Evolutionary conservation across 345 rosid genomes (phyloP).

Genomic region (Ailanthus altissimus): DNA sequence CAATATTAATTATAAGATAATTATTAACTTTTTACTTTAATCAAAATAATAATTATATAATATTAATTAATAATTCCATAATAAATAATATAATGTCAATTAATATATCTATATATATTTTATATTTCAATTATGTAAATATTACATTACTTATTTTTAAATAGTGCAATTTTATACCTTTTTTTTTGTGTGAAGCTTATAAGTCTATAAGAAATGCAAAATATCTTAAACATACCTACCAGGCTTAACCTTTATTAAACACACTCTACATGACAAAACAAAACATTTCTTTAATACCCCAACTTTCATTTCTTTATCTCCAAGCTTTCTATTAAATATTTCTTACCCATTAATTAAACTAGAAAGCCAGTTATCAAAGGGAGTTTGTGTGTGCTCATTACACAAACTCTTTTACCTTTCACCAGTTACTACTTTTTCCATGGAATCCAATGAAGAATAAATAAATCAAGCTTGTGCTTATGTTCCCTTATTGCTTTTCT

Average conservation of each 20-base stretch:
- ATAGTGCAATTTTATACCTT: too few relatives aligned
- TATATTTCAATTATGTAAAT: too few relatives aligned
- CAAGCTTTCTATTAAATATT: background rate
- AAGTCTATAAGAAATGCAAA: background rate
- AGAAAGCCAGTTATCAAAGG: conserved; percentile 19
- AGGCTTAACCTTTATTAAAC: background rate
- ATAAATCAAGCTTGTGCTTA: background rate
- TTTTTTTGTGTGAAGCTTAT: conserved; percentile 2
- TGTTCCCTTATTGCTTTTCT: background rate
- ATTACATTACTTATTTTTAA: too few relatives aligned
- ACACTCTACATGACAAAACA: conserved; percentile 9
- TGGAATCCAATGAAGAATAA: conserved; percentile 20
- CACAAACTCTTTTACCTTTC: conserved; percentile 13
- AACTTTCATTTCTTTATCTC: conserved; percentile 17
- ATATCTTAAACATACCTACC: background rate
- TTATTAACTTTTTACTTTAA: too few relatives aligned
- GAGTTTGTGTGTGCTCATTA: conserved; percentile 17
- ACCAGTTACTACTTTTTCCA: conserved; percentile 12
- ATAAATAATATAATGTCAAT: too few relatives aligned
- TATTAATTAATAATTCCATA: too few relatives aligned
- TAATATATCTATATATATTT: too few relatives aligned
- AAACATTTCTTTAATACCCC: background rate
- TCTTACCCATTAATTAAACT: background rate
- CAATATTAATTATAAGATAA: too few relatives aligned
- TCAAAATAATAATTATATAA: too few relatives aligned